Evolutionary conservation across 106 monocot genomes (phyloP).

Genomic region (Phalaenopsis equestris): DNA sequence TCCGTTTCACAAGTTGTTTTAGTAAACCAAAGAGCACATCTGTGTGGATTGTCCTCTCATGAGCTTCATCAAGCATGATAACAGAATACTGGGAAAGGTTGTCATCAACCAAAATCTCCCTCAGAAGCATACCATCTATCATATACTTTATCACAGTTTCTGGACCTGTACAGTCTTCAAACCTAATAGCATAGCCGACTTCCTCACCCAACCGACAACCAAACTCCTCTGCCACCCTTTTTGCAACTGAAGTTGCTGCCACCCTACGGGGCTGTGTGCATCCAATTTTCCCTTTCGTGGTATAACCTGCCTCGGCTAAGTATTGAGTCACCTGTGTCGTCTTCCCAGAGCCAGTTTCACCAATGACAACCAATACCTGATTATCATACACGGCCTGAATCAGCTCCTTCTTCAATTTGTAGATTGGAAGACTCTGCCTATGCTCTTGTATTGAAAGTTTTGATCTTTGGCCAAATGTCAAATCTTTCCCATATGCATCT

Average conservation of each 20-base stretch:
- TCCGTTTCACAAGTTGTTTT: constrained; percentile 67
- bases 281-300: constrained; percentile 83
- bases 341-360: constrained; percentile 95
- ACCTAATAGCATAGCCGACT: constrained; percentile 93
- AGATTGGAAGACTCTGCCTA: constrained; percentile 89
- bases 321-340: constrained; percentile 96
- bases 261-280: constrained; percentile 97
- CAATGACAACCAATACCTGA: constrained; percentile 90
- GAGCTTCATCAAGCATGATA: constrained; percentile 94
- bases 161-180: constrained; percentile 94
- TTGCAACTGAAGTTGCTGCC: constrained; percentile 95
- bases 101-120: constrained; percentile 85
- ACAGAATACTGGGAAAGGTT: constrained; percentile 89
- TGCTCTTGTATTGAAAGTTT: constrained; percentile 93
- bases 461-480: constrained; percentile 91
- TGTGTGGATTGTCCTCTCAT: constrained; percentile 90
- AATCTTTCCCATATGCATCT: constrained; percentile 90
- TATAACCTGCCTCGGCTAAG: constrained; percentile 88
- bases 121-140: constrained; percentile 97
- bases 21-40: constrained; percentile 92
- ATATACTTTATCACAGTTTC: constrained; percentile 96
- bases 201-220: constrained; percentile 88
- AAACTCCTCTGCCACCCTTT: constrained; percentile 98
- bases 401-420: constrained; percentile 88
- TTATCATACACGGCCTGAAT: constrained; percentile 93